Evolutionary conservation across 106 monocot species (phyloP).

Genomic region (Iris macrosiphon): DNA sequence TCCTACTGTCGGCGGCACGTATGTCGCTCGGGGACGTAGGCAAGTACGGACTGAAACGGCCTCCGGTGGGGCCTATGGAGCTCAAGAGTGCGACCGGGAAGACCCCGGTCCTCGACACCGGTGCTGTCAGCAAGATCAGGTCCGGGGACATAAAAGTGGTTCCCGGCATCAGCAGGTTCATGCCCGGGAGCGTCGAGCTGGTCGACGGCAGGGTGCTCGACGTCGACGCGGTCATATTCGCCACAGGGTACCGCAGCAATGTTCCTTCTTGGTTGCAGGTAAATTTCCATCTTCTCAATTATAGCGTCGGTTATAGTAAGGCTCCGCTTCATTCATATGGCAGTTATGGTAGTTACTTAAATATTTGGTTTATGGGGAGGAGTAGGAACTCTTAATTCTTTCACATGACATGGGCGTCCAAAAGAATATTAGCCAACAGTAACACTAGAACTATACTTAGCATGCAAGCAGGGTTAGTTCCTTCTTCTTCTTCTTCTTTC

Average conservation of each 20-base stretch:
- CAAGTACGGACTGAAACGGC: slow-evolving; percentile 30
- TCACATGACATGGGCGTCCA: too few relatives aligned
- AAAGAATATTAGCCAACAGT: too few relatives aligned
- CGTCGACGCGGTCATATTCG: slow-evolving; percentile 10
- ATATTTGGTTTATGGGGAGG: too few relatives aligned
- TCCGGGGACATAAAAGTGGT: slow-evolving; percentile 37
- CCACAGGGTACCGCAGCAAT: slow-evolving; percentile 45
- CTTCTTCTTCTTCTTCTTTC: too few relatives aligned
- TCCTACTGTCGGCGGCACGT: slow-evolving; percentile 20
- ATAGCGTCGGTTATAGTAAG: too few relatives aligned
- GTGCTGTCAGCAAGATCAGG: slow-evolving; percentile 35
- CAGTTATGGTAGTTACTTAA: too few relatives aligned
- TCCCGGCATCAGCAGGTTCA: slow-evolving; percentile 31
- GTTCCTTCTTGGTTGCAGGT: slow-evolving; percentile 47
- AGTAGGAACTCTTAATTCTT: too few relatives aligned
- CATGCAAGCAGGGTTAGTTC: too few relatives aligned
- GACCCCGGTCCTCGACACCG: slow-evolving; percentile 42
- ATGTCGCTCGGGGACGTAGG: slow-evolving; percentile 23
- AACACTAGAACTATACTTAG: too few relatives aligned
- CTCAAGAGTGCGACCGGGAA: slow-evolving; percentile 39
- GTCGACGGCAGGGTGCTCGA: slow-evolving; percentile 19
- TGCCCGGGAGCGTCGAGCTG: slow-evolving; percentile 21
- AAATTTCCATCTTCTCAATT: too few relatives aligned
- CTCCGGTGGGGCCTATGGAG: slow-evolving; percentile 25
- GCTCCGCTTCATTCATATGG: not conserved